Conservation (phyloP, 345 rosid genomes). For the Pistacia vera region DNA sequence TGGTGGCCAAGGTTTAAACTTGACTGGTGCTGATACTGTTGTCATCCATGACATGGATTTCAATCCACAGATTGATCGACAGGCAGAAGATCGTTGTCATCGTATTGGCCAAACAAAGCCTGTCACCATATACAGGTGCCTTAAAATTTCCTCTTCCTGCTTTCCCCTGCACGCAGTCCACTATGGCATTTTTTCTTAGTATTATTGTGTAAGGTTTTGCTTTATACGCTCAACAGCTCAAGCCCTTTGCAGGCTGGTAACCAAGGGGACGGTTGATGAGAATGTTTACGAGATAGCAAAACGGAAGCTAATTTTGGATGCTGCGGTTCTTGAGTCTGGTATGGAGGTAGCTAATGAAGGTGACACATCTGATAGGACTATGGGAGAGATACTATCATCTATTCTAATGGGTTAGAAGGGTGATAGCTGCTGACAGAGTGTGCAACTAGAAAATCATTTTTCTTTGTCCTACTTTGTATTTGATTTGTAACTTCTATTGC, state of each 20-base stretch:
- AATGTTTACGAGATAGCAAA: constrained; percentile 92
- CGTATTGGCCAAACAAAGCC: constrained; percentile 95
- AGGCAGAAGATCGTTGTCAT: constrained; percentile 97
- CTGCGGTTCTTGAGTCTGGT: constrained; percentile 88
- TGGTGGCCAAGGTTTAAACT: constrained; percentile 96
- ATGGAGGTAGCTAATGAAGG: constrained; percentile 59
- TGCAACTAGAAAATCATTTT: not conserved
- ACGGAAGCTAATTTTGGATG: constrained; percentile 80
- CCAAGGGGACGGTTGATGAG: constrained; percentile 91
- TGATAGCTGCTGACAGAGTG: not conserved
- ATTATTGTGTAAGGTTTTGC: not conserved
- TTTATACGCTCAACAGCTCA: not conserved
- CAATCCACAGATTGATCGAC: constrained; percentile 95
- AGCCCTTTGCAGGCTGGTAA: constrained; percentile 64
- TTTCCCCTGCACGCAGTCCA: not conserved
- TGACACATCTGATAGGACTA: constrained; percentile 67
- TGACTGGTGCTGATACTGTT: constrained; percentile 92
- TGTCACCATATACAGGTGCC: constrained; percentile 87
- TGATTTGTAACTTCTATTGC: constrained; percentile 8
- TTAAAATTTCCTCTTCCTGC: not conserved
- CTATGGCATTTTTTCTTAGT: not conserved
- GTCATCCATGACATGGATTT: constrained; percentile 95
- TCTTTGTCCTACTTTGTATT: not conserved
- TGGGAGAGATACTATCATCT: constrained; percentile 90
- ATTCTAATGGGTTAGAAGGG: constrained; percentile 59